Evolutionary conservation across 2,329 filamentous ascomycete genomes (phyloP).

Genomic region (Lachnellula subtilissima): DNA sequence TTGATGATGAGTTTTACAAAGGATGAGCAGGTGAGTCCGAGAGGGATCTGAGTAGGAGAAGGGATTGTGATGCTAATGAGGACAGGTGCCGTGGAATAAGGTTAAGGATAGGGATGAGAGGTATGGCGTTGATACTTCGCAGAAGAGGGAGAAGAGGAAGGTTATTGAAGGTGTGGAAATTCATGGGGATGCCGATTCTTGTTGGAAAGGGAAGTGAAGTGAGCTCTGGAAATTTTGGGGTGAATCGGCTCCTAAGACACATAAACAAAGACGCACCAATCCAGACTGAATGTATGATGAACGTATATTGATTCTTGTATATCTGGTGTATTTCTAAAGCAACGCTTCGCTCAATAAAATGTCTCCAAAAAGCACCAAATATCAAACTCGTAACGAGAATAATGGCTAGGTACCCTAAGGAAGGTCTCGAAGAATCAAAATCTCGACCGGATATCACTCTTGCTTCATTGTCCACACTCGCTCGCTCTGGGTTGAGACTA

Average conservation of each 20-base stretch:
- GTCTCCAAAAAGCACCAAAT: conserved; percentile 38
- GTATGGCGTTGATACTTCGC: conserved; percentile 46
- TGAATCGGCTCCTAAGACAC: too few species aligned
- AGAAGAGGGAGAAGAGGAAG: conserved; percentile 49
- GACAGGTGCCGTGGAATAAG: conserved; percentile 30
- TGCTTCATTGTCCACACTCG: conserved; percentile 55
- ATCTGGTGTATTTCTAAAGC: background rate
- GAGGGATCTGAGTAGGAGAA: background rate
- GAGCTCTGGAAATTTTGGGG: background rate
- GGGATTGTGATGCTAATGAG: conserved; percentile 25
- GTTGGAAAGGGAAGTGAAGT: conserved; percentile 36
- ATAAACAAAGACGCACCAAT: too few species aligned
- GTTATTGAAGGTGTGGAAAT: conserved; percentile 45
- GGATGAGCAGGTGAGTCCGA: conserved; percentile 41
- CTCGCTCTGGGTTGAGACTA: conserved; percentile 44
- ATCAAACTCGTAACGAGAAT: conserved; percentile 29
- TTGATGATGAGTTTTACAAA: conserved; percentile 60
- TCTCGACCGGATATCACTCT: conserved; percentile 39
- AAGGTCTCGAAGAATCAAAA: conserved; percentile 35
- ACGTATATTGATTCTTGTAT: too few species aligned
- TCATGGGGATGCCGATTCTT: conserved; percentile 42
- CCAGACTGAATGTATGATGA: too few species aligned
- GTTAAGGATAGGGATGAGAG: conserved; percentile 48
- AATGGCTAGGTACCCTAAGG: conserved; percentile 26
- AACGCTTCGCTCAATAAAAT: conserved; percentile 22